Percentiles rank a stretch among this genome's conserved stretches.
Evolutionary conservation across 2,329 filamentous ascomycete genomes (phyloP).

Genomic region (Sporothrix dimorphospora): DNA sequence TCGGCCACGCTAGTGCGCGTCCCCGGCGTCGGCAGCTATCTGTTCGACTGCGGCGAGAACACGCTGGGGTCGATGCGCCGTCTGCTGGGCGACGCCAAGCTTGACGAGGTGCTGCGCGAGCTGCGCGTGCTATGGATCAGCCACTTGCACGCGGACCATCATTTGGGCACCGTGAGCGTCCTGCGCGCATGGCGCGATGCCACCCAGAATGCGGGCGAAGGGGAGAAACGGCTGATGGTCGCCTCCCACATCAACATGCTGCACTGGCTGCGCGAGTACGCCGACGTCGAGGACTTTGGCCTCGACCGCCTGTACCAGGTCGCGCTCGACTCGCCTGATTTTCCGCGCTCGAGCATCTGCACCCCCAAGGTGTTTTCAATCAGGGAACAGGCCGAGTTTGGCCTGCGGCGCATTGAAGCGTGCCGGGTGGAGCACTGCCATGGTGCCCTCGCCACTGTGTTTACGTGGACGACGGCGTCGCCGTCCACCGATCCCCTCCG

Average conservation of each 20-base stretch:
- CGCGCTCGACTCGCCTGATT: constrained; percentile 30
- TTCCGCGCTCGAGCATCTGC: constrained; percentile 30
- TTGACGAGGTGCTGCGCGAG: constrained; percentile 73
- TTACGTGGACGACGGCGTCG: constrained; percentile 76
- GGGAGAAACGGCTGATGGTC: constrained; percentile 56
- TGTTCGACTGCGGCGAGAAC: constrained; percentile 91
- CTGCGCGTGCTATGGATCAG: constrained; percentile 88
- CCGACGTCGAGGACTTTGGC: constrained; percentile 75
- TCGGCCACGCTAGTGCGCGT: constrained; percentile 84
- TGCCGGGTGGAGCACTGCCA: constrained; percentile 77
- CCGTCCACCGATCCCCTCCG: constrained; percentile 58
- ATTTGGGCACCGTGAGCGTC: constrained; percentile 81
- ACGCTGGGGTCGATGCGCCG: constrained; percentile 86
- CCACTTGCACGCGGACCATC: constrained; percentile 95
- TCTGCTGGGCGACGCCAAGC: constrained; percentile 65
- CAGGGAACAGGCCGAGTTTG: constrained; percentile 48
- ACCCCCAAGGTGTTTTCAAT: constrained; percentile 42
- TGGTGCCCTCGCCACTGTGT: constrained; percentile 72
- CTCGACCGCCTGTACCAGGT: constrained; percentile 55
- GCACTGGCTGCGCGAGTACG: constrained; percentile 77
- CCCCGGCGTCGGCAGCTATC: constrained; percentile 82
- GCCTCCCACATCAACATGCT: constrained; percentile 73
- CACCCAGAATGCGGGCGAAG: constrained; percentile 43
- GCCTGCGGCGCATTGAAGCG: constrained; percentile 68
- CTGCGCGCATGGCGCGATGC: constrained; percentile 77